A percentile compares a stretch with the other conserved stretches of the same genome.
phyloP scores from a whole-genome alignment of 1,139 yeast species.

The Wickerhamomyces sp. region DNA sequence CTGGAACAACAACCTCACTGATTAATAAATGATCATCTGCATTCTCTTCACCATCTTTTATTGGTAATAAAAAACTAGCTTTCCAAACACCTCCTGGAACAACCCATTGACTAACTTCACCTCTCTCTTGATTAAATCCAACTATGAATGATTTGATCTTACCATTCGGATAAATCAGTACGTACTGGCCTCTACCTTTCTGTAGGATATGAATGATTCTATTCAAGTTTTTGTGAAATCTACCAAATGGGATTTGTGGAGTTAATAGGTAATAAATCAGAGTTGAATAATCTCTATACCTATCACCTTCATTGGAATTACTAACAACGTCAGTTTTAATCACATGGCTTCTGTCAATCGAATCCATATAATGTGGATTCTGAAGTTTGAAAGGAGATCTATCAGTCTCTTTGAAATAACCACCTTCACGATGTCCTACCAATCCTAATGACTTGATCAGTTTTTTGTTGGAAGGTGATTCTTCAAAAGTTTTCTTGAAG shows the following conservation, averaged over 20 bases:
- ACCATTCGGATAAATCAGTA: constrained; percentile 42
- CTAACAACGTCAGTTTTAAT: neutral
- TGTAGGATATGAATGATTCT: constrained; percentile 46
- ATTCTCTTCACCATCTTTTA: constrained; percentile 22
- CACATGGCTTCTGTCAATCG: neutral
- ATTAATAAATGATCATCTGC: constrained; percentile 37
- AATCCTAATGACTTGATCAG: constrained; percentile 29
- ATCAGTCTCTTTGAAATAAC: constrained; percentile 46
- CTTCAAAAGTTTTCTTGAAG: constrained; percentile 7
- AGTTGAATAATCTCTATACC: constrained; percentile 35
- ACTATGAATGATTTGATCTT: constrained; percentile 39
- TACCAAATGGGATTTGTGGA: constrained; percentile 40
- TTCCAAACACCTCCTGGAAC: constrained; percentile 51
- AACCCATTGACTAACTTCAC: constrained; percentile 49
- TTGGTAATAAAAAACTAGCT: constrained; percentile 39
- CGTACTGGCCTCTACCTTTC: constrained; percentile 45
- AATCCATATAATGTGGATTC: constrained; percentile 27
- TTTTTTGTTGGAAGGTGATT: constrained; percentile 17
- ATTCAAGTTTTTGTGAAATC: constrained; percentile 41
- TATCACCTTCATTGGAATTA: constrained; percentile 1
- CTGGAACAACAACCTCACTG: constrained; percentile 51
- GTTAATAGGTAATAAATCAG: constrained; percentile 43
- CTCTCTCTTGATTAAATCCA: constrained; percentile 38
- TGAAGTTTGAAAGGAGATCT: constrained; percentile 37
- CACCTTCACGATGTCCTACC: constrained; percentile 43